Evolutionary conservation across 2,329 filamentous ascomycete genomes (phyloP).

Genomic region (Penicillium griseofulvum): DNA sequence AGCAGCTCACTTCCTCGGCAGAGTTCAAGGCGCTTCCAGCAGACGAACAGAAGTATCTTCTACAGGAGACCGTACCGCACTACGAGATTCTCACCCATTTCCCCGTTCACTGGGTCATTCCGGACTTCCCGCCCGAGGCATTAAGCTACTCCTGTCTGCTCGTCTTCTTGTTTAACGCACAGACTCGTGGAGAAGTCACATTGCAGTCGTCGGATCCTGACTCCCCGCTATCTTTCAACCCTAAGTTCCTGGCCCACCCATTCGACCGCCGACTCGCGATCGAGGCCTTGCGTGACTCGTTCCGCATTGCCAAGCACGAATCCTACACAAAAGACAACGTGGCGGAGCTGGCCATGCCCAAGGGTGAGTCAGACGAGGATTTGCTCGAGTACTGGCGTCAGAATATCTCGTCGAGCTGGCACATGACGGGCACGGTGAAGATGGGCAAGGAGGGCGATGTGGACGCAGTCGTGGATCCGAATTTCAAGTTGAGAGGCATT

Average conservation of each 20-base stretch:
- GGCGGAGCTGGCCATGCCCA: constrained; percentile 45
- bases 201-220: constrained; percentile 54
- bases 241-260: constrained; percentile 53
- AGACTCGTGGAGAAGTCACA: constrained; percentile 52
- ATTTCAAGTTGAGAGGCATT: constrained; percentile 41
- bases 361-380: constrained; percentile 55
- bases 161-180: constrained; percentile 55
- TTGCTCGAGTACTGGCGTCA: constrained; percentile 51
- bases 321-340: constrained; percentile 48
- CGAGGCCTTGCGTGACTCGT: constrained; percentile 47
- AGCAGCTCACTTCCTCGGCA: constrained; percentile 38
- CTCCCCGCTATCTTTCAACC: constrained; percentile 53
- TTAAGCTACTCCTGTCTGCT: constrained; percentile 48
- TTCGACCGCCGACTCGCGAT: constrained; percentile 56
- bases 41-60: constrained; percentile 46
- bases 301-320: constrained; percentile 45
- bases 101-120: constrained; percentile 45
- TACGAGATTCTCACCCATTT: constrained; percentile 56
- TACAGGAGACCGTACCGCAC: constrained; percentile 54
- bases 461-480: constrained; percentile 50
- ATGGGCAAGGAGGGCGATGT: constrained; percentile 53
- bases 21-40: constrained; percentile 54
- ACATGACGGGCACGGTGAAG: constrained; percentile 56
- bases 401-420: constrained; percentile 52
- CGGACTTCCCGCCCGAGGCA: constrained; percentile 34